Evolutionary conservation across 805 yeast species (phyloP).

Genomic region (Metschnikowia picachoensis): DNA sequence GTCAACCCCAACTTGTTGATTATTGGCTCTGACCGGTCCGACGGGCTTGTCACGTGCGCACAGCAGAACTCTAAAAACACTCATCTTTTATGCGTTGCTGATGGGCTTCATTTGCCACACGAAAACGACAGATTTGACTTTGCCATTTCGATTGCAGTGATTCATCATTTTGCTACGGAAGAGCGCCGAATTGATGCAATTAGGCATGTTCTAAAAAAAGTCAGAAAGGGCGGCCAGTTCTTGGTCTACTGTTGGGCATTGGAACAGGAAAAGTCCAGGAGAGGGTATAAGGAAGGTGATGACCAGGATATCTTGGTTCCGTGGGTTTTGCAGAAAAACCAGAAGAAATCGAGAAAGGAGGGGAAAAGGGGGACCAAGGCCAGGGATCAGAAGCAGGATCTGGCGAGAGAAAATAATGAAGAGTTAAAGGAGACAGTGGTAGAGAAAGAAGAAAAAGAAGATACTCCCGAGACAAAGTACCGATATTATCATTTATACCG

Average conservation of each 20-base stretch:
- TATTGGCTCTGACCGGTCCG: conserved; percentile 72
- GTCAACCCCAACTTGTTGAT: conserved; percentile 66
- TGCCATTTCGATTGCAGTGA: conserved; percentile 92
- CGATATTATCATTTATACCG: conserved; percentile 86
- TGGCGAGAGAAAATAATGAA: conserved; percentile 1
- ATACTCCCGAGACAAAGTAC: conserved; percentile 54
- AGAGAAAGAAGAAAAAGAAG: conserved; percentile 4
- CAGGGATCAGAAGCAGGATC: neutral
- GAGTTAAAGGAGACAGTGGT: conserved; percentile 9
- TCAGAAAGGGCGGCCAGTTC: conserved; percentile 61
- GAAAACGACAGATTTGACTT: conserved; percentile 53
- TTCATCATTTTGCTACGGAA: conserved; percentile 89
- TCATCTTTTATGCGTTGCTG: conserved; percentile 70
- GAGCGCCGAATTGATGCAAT: conserved; percentile 79
- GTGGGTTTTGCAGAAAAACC: conserved; percentile 72
- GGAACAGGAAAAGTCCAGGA: conserved; percentile 80
- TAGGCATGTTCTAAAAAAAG: conserved; percentile 55
- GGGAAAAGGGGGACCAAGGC: conserved; percentile 45
- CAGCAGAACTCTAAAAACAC: conserved; percentile 30
- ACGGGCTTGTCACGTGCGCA: conserved; percentile 66
- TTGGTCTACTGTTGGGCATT: conserved; percentile 95
- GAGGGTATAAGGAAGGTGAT: conserved; percentile 90
- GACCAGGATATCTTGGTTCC: conserved; percentile 94
- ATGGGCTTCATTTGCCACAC: conserved; percentile 60
- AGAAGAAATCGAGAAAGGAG: conserved; percentile 33